Base-by-base conservation (phyloP, 148 eudicot genomes). In the Cornus controversa region DNA sequence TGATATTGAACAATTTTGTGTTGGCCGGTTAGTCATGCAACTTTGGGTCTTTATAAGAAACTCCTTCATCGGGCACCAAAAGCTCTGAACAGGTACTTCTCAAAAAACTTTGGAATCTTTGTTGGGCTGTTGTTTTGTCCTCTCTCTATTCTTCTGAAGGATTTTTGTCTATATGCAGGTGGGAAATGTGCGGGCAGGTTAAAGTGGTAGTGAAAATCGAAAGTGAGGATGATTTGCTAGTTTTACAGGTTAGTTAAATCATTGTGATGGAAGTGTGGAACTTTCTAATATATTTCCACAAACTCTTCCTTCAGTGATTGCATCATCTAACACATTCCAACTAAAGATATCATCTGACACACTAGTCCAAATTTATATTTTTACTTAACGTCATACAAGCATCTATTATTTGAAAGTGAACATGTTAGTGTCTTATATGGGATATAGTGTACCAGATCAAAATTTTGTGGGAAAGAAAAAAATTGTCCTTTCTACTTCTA, bases 121-220 rank as follows among this genome's bases (percentile, higher is more conserved):
- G 23, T 65, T 20, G 16, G 13, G 42, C 40, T 47, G 15, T 20
- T 63, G 2, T 10, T 64, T 42, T 81, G 23, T 24, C 28, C 36
- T 74, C 74, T 74, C 63, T 70, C 29, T 67, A 69, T 65, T 36
- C 15, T 77, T 57, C 22, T 58, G 36, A 13, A 27, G 53, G 18
- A 29, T 63, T 77, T 72, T 74, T 74, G 18, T 76, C 50, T 75
- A 45, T 72, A 18, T 85, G 77, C 82, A 96, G 99, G 84, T 96
- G 99, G 99, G 99, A 96, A 91, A 93, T 88, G 97, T 96, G 99
- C 29, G 98, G 99, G 67, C 98, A 96, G 88, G 97, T 96, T 72
- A 96, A 96, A 82, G 98, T 96, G 78, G 99, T 96, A 14, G 93
- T 96, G 85, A 96, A 96, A 87, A 90, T 84, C 72, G 99, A 96